These are phyloP conservation scores for Blastomyces gilchristii DNA, from an alignment of 2,329 filamentous ascomycete genomes.

Conservation along the genomic window DNA sequence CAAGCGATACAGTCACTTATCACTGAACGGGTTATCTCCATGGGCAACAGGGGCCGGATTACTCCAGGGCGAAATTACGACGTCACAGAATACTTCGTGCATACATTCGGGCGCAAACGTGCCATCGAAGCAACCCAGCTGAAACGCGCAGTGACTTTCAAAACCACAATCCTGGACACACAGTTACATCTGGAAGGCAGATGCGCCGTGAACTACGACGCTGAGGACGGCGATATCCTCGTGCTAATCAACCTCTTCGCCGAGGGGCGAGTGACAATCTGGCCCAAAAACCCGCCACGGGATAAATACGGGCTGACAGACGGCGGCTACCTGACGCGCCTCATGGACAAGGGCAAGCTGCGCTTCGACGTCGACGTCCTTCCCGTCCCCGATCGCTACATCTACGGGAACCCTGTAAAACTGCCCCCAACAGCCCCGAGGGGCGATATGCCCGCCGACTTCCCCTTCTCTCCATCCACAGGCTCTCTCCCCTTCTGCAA, in stretches of 20 bases:
- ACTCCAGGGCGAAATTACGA: conserved; percentile 36
- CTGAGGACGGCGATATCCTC: conserved; percentile 36
- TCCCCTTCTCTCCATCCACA: background rate
- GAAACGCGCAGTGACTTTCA: conserved; percentile 34
- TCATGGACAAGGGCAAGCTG: conserved; percentile 37
- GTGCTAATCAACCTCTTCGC: conserved; percentile 35
- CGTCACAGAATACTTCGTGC: conserved; percentile 34
- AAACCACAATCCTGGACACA: conserved; percentile 33
- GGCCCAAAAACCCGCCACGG: conserved; percentile 32
- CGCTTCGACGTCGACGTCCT: conserved; percentile 34
- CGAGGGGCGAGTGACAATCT: conserved; percentile 27
- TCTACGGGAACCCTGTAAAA: conserved; percentile 31
- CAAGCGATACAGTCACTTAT: conserved; percentile 33
- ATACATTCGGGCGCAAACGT: conserved; percentile 31
- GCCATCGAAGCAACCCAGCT: conserved; percentile 33
- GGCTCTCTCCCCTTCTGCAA: conserved; percentile 16
- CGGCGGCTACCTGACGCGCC: conserved; percentile 37
- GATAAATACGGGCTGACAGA: conserved; percentile 39
- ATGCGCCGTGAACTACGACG: conserved; percentile 27
- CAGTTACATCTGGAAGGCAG: conserved; percentile 25
- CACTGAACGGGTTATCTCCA: conserved; percentile 31
- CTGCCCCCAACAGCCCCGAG: conserved; percentile 23
- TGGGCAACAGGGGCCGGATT: conserved; percentile 30
- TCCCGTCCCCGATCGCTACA: conserved; percentile 28
- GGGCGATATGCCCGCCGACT: conserved; percentile 14